Evolutionary conservation across 2,329 filamentous ascomycete species (phyloP).

Genomic region (Fusarium paranaense): DNA sequence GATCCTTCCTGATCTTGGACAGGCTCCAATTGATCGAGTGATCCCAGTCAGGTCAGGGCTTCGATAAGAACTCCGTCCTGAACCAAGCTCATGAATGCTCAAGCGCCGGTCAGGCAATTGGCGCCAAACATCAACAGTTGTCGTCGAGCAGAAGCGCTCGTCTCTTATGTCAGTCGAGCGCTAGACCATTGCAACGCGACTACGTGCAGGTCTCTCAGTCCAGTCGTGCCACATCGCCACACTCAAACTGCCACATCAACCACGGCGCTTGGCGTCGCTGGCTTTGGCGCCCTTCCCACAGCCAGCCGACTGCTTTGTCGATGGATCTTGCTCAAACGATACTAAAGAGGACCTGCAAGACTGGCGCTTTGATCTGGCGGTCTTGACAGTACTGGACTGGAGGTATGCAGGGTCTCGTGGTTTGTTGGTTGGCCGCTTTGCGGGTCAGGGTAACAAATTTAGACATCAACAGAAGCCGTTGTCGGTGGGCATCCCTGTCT

Average conservation of each 20-base stretch:
- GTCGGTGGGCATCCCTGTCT: conserved; percentile 38
- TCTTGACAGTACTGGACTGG: neutral
- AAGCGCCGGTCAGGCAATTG: conserved; percentile 2
- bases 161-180: conserved; percentile 1
- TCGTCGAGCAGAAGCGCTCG: neutral
- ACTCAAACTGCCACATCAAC: conserved; percentile 24
- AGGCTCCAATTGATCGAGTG: neutral
- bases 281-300: conserved; percentile 28
- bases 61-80: neutral
- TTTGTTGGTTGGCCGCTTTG: conserved; percentile 14
- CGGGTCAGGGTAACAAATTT: conserved; percentile 31
- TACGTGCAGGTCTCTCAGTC: conserved; percentile 21
- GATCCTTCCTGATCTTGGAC: conserved; percentile 21
- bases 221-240: conserved; percentile 36
- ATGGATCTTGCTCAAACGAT: conserved; percentile 14
- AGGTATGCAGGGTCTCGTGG: conserved; percentile 2
- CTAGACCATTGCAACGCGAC: conserved; percentile 12
- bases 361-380: neutral
- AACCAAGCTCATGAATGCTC: neutral
- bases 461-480: conserved; percentile 28
- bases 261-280: conserved; percentile 33
- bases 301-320: conserved; percentile 15
- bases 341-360: conserved; percentile 1
- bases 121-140: neutral
- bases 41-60: neutral